Percentiles rank a stretch among this genome's conserved stretches.
Evolutionary conservation across 768 basidiomycete genomes (phyloP).

Genomic region (Amanita rimosa): DNA sequence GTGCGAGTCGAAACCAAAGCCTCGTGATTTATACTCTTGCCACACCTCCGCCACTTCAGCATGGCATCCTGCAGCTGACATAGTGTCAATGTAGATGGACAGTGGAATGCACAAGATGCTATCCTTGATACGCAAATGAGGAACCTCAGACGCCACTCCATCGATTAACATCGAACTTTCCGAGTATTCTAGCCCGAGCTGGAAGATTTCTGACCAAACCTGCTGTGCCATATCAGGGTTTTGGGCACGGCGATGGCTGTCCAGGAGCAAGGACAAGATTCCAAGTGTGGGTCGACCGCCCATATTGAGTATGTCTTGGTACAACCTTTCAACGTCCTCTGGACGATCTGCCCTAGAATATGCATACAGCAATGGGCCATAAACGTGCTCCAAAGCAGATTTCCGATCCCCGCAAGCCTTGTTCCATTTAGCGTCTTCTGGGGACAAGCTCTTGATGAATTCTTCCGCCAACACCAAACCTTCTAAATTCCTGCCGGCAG

Average conservation of each 20-base stretch:
- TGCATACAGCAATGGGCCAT: constrained; percentile 47
- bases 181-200: constrained; percentile 37
- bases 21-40: constrained; percentile 45
- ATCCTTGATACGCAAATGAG: constrained; percentile 17
- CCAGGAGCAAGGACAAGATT: constrained; percentile 54
- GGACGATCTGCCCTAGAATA: constrained; percentile 33
- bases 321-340: constrained; percentile 45
- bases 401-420: constrained; percentile 24
- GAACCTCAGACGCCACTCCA: constrained; percentile 10
- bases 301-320: constrained; percentile 35
- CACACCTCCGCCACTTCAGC: constrained; percentile 52
- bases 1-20: constrained; percentile 74
- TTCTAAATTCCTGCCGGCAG: constrained; percentile 32
- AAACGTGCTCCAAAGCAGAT: constrained; percentile 41
- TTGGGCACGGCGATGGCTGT: constrained; percentile 52
- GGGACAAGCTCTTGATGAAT: constrained; percentile 46
- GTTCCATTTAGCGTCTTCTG: constrained; percentile 26
- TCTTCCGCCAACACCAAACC: constrained; percentile 51
- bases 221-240: constrained; percentile 43
- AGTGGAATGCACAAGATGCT: constrained; percentile 66
- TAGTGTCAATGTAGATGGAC: constrained; percentile 69
- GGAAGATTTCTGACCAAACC: constrained; percentile 62
- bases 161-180: constrained; percentile 21
- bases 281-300: constrained; percentile 51
- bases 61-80: constrained; percentile 56